Conservation (phyloP, 352 stramenopile species). For the Phytophthora tentaculata region DNA sequence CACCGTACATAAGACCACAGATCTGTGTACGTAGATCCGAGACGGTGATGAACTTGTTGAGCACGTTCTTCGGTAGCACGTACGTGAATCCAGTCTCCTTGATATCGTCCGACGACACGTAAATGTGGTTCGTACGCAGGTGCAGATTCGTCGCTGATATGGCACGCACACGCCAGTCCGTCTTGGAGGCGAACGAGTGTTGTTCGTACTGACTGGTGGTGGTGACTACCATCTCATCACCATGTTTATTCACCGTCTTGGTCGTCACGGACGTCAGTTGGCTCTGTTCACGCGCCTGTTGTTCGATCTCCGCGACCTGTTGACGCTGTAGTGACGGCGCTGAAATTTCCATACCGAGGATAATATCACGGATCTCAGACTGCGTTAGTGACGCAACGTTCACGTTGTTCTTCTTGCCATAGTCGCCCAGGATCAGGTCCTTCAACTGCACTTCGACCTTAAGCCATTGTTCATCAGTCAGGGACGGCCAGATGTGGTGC, state of each 20-base stretch:
- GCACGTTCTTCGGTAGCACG: slow-evolving; percentile 99
- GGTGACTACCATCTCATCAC: slow-evolving; percentile 99
- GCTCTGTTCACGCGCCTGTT: slow-evolving; percentile 97
- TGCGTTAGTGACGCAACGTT: slow-evolving; percentile 99
- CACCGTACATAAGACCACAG: slow-evolving; percentile 98
- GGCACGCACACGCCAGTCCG: slow-evolving; percentile 98
- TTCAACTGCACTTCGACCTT: slow-evolving; percentile 99
- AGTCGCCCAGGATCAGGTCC: slow-evolving; percentile 99
- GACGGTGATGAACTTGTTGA: slow-evolving; percentile 99
- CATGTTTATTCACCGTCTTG: slow-evolving; percentile 99
- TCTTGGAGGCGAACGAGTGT: slow-evolving; percentile 99
- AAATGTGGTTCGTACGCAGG: slow-evolving; percentile 99
- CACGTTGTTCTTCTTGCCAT: slow-evolving; percentile 99
- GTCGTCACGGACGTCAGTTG: slow-evolving; percentile 99
- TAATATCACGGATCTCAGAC: slow-evolving; percentile 99
- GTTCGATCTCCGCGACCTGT: slow-evolving; percentile 99
- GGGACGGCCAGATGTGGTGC: slow-evolving; percentile 99
- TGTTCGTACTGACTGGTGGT: slow-evolving; percentile 99
- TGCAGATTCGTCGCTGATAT: slow-evolving; percentile 99
- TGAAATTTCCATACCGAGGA: slow-evolving; percentile 99
- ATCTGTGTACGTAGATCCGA: slow-evolving; percentile 98
- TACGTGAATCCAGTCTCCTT: slow-evolving; percentile 98
- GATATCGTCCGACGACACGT: slow-evolving; percentile 98
- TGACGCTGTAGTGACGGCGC: slow-evolving; percentile 99
- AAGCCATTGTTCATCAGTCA: slow-evolving; percentile 99